Evolutionary conservation across 2,329 filamentous ascomycete species (phyloP), one percentile per base, ranked within the genome.

Genomic region (Fusarium mundagurra): DNA sequence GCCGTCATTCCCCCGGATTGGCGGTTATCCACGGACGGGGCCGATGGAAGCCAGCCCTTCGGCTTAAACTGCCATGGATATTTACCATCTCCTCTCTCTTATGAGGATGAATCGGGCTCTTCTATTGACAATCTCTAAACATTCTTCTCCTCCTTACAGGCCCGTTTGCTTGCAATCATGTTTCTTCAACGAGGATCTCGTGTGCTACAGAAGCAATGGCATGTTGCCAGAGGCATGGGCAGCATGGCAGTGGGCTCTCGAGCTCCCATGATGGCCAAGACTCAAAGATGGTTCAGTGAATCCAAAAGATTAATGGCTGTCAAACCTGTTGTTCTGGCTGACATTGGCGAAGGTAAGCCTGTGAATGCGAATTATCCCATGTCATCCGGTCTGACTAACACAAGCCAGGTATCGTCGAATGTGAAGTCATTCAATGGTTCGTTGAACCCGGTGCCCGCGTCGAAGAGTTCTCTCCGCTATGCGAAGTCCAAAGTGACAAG

Each of bases 401-500:
- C 45, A 29, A 43, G 7, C 47, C 77, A 96, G 96, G 96, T 63
- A 99, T 98, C 80, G 95, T 96, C 81, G 96, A 99, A 85, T 98
- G 96, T 81, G 96, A 99, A 84, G 94, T 99, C 80, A 98, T 98
- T 79, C 96, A 99, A 86, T 99, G 96, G 96, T 99, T 98, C 82
- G 96, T 99, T 75, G 93, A 98, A 84, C 95, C 97, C 57, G 96
- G 95, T 67, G 96, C 96, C 41, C 92, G 93, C 66, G 95, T 99
- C 78, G 95, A 99, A 85, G 96, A 99, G 86, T 99, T 98, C 89
- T 96, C 97, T 77, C 96, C 96, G 69, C 89, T 99, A 53, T 99
- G 96, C 85, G 96, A 99, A 85, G 97, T 99, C 50, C 96, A 98
- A 83, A 98, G 95, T 79, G 96, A 99, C 85, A 99, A 99, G 84